Percentiles rank a stretch among this genome's conserved stretches.
Conservation (phyloP, 352 stramenopile species). For the Bremia lactucae region DNA sequence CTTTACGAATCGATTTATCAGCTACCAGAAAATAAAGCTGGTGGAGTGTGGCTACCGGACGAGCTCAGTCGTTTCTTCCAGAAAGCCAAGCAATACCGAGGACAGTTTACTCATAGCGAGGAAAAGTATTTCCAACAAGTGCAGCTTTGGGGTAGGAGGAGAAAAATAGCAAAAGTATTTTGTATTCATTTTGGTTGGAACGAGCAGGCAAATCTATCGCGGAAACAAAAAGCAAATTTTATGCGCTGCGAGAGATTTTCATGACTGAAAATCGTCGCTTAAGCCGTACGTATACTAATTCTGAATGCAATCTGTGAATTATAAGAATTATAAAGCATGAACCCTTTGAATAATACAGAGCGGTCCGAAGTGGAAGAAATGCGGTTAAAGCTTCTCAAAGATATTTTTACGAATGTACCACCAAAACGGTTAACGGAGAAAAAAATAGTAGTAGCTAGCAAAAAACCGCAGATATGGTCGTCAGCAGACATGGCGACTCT, state of each 20-base stretch:
- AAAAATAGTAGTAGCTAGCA: slow-evolving; percentile 10
- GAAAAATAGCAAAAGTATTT: background rate
- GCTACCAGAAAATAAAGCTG: slow-evolving; percentile 45
- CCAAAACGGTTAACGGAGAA: slow-evolving; percentile 17
- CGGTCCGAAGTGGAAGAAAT: slow-evolving; percentile 13
- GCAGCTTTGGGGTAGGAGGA: slow-evolving; percentile 45
- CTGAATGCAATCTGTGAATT: background rate
- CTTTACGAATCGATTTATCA: slow-evolving; percentile 56
- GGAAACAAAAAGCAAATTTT: slow-evolving; percentile 63
- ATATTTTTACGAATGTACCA: slow-evolving; percentile 42
- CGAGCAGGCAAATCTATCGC: slow-evolving; percentile 40
- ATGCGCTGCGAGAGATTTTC: slow-evolving; percentile 55
- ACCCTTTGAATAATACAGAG: slow-evolving; percentile 7
- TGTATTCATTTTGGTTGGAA: background rate
- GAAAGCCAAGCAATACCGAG: slow-evolving; percentile 52
- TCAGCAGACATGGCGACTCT: slow-evolving; percentile 40
- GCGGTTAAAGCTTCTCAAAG: slow-evolving; percentile 30
- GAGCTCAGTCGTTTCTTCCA: slow-evolving; percentile 46
- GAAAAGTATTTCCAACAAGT: slow-evolving; percentile 58
- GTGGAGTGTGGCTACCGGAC: slow-evolving; percentile 57
- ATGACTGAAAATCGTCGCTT: slow-evolving; percentile 27
- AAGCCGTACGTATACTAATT: slow-evolving; percentile 9
- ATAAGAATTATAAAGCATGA: background rate
- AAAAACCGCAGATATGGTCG: slow-evolving; percentile 44
- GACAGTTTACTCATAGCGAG: slow-evolving; percentile 23